A percentile compares a stretch with the other conserved stretches of the same genome.
phyloP scores from a whole-genome alignment of 345 rosid species.

The Aegle marmelos region DNA sequence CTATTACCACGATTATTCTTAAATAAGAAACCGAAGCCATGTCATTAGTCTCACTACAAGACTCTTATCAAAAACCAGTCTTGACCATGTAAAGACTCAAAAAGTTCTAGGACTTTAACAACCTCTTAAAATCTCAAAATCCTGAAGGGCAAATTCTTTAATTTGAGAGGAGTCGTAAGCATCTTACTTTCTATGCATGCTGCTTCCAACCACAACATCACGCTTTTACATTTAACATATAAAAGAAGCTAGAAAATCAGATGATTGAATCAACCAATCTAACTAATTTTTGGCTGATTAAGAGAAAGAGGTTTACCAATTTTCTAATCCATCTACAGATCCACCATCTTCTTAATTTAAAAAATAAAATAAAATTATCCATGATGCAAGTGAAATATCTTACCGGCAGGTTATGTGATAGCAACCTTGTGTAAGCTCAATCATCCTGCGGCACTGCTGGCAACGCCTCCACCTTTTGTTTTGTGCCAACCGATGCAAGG shows the following conservation, averaged over 20 bases:
- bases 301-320: too few species aligned
- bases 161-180: not conserved
- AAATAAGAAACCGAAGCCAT: not conserved
- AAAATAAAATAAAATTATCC: not conserved
- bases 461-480: constrained; percentile 92
- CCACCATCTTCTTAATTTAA: not conserved
- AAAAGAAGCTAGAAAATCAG: not conserved
- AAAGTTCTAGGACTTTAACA: not conserved
- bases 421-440: constrained; percentile 91
- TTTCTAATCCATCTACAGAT: not conserved
- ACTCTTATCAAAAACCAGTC: too few species aligned
- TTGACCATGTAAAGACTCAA: not conserved
- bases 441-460: constrained; percentile 90
- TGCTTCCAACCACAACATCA: constrained; percentile 1
- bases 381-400: constrained; percentile 19
- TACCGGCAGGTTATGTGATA: constrained; percentile 97
- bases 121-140: not conserved
- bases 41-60: not conserved
- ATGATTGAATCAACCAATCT: not conserved
- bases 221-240: not conserved
- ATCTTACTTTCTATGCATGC: not conserved
- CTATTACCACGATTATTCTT: not conserved
- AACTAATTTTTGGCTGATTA: not conserved
- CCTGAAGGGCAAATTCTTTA: not conserved
- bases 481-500: constrained; percentile 77